Evolutionary conservation across 805 yeast genomes (phyloP), one percentile per base, ranked within the genome.

Genomic region (Candida patagonica): DNA sequence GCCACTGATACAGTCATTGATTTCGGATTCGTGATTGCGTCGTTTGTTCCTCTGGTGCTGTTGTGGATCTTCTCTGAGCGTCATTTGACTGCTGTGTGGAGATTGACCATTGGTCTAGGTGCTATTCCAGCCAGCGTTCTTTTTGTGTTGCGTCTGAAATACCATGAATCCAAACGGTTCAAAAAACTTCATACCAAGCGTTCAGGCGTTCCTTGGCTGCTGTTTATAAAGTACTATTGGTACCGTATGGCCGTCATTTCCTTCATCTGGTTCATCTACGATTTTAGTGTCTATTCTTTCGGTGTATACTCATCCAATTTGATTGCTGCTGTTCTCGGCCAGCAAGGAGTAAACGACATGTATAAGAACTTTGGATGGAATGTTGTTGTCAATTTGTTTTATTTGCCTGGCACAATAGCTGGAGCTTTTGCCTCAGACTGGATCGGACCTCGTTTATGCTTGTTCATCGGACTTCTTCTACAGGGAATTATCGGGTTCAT

Each of bases 1-100:
- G 86, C 86, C 61, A 86, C 96, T 27, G 82, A 86, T 60, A 69
- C 73, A 52, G 80, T 80, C 82, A 87, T 87, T 53, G 96, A 87
- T 61, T 52, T 65, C 22, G 96, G 96, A 9, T 88, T 84, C 52
- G 95, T 88, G 26, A 66, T 76, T 25, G 70, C 87, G 35, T 69
- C 95, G 2, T 79, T 88, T 51, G 92, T 85, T 20, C 94, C 95
- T 31, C 68, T 86, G 70, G 84, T 88, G 23, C 59, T 84, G 51
- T 67, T 85, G 41, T 82, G 89, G 85, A 88, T 87, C 49, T 84
- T 80, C 61, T 68, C 78, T 38, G 67, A 70, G 20, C 61, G 75
- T 35, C 79, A 83, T 55, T 71, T 87, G 58, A 75, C 74, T 27
- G 80, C 81, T 9, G 84, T 88, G 29, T 88, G 96, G 96, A 80